A percentile compares a stretch with the other conserved stretches of the same genome.
Evolutionary conservation across 2,329 filamentous ascomycete species (phyloP).

Genomic region (Curvularia spicifera): DNA sequence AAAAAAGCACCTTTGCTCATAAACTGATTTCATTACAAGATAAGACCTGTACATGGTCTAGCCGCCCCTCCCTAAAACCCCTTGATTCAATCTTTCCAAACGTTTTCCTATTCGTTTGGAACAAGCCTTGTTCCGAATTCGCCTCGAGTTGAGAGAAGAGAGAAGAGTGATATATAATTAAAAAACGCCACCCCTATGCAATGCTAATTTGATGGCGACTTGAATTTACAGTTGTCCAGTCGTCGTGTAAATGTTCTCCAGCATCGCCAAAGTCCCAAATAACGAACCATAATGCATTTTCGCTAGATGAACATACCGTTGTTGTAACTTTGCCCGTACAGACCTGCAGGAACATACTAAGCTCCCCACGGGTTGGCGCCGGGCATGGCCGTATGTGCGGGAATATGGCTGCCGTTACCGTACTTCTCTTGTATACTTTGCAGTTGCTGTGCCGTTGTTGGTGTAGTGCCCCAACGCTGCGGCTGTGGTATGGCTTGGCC

Average conservation of each 20-base stretch:
- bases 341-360: constrained; percentile 1
- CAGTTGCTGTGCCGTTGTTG: constrained; percentile 38
- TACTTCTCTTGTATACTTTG: constrained; percentile 44
- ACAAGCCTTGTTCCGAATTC: background rate
- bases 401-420: constrained; percentile 24
- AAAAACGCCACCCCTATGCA: constrained; percentile 5
- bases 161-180: background rate
- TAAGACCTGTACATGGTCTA: background rate
- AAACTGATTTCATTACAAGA: background rate
- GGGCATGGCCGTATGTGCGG: constrained; percentile 9
- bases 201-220: constrained; percentile 4
- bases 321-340: background rate
- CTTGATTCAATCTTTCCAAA: background rate
- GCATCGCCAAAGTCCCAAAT: too few species aligned
- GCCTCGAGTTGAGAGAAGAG: background rate
- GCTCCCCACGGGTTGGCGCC: constrained; percentile 15
- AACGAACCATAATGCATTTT: background rate
- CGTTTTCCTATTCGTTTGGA: background rate
- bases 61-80: background rate
- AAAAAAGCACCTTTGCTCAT: background rate
- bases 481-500: constrained; percentile 18
- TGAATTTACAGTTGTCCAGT: background rate
- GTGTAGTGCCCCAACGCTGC: constrained; percentile 36
- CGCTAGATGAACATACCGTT: background rate
- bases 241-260: background rate